Evolutionary conservation across 2,329 filamentous ascomycete genomes (phyloP).

Genomic region (Alternaria sp.): DNA sequence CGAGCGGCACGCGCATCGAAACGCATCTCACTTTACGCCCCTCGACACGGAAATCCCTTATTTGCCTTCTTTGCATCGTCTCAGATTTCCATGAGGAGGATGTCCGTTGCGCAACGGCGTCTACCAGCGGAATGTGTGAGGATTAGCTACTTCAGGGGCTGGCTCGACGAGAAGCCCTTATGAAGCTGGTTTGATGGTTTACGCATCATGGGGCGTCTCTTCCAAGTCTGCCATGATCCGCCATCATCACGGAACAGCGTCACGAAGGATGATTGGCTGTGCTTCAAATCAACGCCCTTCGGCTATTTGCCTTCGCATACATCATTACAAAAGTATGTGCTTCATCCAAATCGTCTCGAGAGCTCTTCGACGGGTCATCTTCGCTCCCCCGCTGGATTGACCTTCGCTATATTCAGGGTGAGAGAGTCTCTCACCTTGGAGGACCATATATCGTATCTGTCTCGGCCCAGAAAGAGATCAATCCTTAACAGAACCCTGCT

Average conservation of each 20-base stretch:
- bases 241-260: not conserved
- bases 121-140: not conserved
- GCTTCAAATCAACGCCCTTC: not conserved
- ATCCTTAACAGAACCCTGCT: no score
- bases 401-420: not conserved
- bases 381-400: accelerated
- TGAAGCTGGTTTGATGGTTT: not conserved
- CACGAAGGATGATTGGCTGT: not conserved
- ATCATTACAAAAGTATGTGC: not conserved
- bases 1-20: no score
- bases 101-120: not conserved
- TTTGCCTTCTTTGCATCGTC: not conserved
- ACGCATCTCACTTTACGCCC: not conserved
- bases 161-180: not conserved
- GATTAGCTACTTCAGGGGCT: not conserved
- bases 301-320: not conserved
- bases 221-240: not conserved
- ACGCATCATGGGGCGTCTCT: not conserved
- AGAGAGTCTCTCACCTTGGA: not conserved
- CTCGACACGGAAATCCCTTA: not conserved
- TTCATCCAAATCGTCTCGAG: not conserved
- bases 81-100: not conserved
- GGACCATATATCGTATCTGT: not conserved
- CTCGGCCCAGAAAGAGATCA: not conserved
- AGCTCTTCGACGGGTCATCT: not conserved